Conservation (phyloP, 768 basidiomycete species). For the Postia placenta region DNA sequence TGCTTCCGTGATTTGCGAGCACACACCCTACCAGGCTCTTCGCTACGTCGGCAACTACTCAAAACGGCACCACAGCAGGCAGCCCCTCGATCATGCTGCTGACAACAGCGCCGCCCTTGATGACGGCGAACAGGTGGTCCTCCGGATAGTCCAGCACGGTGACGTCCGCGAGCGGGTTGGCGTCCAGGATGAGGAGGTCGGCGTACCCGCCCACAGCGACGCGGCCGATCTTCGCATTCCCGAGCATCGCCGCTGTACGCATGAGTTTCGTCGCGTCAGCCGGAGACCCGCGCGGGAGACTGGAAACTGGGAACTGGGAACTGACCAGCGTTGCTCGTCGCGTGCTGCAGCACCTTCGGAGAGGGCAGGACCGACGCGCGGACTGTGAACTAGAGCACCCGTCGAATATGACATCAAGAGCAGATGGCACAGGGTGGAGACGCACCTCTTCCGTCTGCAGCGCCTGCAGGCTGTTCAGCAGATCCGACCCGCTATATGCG, state of each 20-base stretch:
- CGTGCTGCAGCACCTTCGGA: conserved; percentile 31
- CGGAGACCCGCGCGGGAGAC: neutral
- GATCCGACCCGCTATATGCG: conserved; percentile 17
- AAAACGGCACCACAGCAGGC: conserved; percentile 4
- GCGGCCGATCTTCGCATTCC: conserved; percentile 28
- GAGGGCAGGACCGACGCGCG: conserved; percentile 30
- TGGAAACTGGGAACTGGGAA: too few relatives aligned
- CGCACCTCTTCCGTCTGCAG: conserved; percentile 45
- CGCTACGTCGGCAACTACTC: too few relatives aligned
- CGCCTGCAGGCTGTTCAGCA: conserved; percentile 59
- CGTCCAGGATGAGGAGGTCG: conserved; percentile 34
- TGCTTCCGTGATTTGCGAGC: too few relatives aligned
- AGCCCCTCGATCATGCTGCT: conserved; percentile 20
- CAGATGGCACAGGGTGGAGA: too few relatives aligned
- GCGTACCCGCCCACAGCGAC: conserved; percentile 31
- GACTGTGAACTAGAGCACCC: conserved; percentile 33
- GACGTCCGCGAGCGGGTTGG: conserved; percentile 37
- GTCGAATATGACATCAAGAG: too few relatives aligned
- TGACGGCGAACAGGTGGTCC: conserved; percentile 29
- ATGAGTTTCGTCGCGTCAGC: neutral
- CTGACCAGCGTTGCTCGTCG: conserved; percentile 33
- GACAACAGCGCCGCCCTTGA: conserved; percentile 30
- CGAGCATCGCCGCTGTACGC: conserved; percentile 29
- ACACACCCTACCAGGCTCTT: too few relatives aligned
- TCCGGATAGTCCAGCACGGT: conserved; percentile 36